Percentiles rank a stretch among this genome's conserved stretches.
Evolutionary conservation across 1,284 basidiomycete genomes (phyloP).

Genomic region (Rhodofomes roseus): DNA sequence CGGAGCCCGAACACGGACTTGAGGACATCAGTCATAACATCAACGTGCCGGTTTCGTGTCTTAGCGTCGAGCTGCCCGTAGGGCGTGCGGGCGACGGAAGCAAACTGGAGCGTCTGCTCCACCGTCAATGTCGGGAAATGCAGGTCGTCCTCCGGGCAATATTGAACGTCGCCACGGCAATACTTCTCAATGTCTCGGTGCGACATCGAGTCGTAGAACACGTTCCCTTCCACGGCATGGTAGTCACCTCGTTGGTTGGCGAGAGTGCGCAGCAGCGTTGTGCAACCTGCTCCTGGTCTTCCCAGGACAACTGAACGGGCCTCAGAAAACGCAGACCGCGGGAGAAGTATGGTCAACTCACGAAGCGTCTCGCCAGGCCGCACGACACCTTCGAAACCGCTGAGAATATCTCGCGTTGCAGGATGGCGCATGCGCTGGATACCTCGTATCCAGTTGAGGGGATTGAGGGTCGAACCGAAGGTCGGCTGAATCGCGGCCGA

Average conservation of each 20-base stretch:
- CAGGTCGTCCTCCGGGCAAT: conserved; percentile 63
- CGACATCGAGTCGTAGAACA: conserved; percentile 60
- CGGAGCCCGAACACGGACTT: conserved; percentile 67
- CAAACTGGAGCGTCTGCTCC: conserved; percentile 54
- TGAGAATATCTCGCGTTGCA: conserved; percentile 41
- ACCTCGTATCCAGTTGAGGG: conserved; percentile 22
- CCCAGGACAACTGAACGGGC: conserved; percentile 46
- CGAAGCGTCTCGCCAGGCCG: conserved; percentile 61
- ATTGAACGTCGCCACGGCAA: conserved; percentile 63
- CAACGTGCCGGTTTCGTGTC: conserved; percentile 43
- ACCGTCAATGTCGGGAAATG: conserved; percentile 74
- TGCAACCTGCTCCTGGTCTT: conserved; percentile 63
- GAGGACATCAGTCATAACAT: conserved; percentile 47
- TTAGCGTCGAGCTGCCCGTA: conserved; percentile 38
- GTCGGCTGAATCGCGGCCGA: conserved; percentile 35
- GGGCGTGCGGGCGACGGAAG: conserved; percentile 55
- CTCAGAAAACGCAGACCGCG: conserved; percentile 11
- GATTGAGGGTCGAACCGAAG: conserved; percentile 39
- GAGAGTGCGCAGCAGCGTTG: conserved; percentile 65
- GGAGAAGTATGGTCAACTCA: conserved; percentile 38
- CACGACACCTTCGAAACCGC: conserved; percentile 47
- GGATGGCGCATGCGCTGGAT: conserved; percentile 33
- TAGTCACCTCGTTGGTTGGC: conserved; percentile 62
- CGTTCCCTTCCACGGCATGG: conserved; percentile 50
- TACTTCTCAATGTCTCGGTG: conserved; percentile 44